Conservation (phyloP, 2,329 filamentous ascomycete species). For the Trichoderma afroharzianum region DNA sequence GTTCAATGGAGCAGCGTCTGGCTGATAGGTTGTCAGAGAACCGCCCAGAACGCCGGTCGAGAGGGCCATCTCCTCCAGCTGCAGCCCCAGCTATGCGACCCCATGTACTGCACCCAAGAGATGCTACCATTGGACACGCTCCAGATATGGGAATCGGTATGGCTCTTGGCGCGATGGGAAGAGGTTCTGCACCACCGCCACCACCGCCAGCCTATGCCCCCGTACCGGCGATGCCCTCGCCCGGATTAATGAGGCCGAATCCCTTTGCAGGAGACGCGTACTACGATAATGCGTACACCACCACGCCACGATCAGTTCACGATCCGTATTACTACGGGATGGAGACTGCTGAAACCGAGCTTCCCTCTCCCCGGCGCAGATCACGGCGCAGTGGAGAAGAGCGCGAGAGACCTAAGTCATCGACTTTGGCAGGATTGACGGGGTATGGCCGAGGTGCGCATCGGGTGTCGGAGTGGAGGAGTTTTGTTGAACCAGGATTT, state of each 20-base stretch:
- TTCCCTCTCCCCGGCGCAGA: constrained; percentile 26
- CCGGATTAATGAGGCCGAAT: constrained; percentile 29
- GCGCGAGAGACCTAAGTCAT: constrained; percentile 34
- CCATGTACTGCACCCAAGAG: constrained; percentile 17
- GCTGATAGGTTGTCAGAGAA: constrained; percentile 49
- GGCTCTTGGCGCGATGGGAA: constrained; percentile 16
- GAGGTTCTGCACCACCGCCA: constrained; percentile 21
- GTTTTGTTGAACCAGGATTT: constrained; percentile 43
- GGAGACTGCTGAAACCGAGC: constrained; percentile 24
- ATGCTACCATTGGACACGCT: neutral
- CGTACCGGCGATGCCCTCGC: constrained; percentile 30
- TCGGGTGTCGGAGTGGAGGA: constrained; percentile 48
- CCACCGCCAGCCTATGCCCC: constrained; percentile 31
- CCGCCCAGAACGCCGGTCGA: constrained; percentile 28
- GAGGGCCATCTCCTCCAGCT: constrained; percentile 11
- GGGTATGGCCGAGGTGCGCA: constrained; percentile 44
- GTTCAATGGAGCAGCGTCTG: constrained; percentile 47
- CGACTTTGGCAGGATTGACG: constrained; percentile 46
- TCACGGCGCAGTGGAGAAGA: constrained; percentile 27
- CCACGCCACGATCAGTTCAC: constrained; percentile 27
- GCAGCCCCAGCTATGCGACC: constrained; percentile 22
- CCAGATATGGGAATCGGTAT: constrained; percentile 11
- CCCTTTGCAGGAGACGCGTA: constrained; percentile 28
- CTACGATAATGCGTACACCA: constrained; percentile 31
- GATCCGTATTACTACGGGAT: constrained; percentile 15